Base-by-base conservation (phyloP, 2,329 filamentous ascomycete species). In the Penicillium sp. region DNA sequence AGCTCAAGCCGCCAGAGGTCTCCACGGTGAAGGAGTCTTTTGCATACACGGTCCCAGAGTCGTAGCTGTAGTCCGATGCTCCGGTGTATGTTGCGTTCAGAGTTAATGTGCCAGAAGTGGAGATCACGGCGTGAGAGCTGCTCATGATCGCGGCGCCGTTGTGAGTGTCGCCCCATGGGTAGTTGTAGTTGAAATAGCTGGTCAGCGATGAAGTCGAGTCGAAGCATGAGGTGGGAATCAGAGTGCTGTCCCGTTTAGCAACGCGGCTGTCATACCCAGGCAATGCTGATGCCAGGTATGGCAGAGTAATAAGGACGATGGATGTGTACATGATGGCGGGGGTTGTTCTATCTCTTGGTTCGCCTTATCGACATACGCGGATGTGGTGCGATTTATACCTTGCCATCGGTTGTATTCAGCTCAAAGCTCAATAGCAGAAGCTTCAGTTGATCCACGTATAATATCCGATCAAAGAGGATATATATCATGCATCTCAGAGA, bases 141-240 rank as follows among this genome's bases (percentile, higher is more conserved):
- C 45, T 50, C 77, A 80, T 80, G 23, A 75, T 74, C 0, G 77
- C 76, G 0, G 68, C 73, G 27, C 77, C 77, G 52, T 80, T 80
- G 62, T 80, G 77, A 50, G 76, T 72, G 13, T 68, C 73, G 15
- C 77, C 77, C 77, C 77, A 78, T 2, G 75, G 76, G 52, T 80
- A 80, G 48, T 75, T 70, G 59, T 76, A 75, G 37, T 57, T 59
- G 64, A 75, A 80, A 58, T 74, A 65, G 30, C 62, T 33, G 26
- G 64, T 59, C 13, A 67, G 51, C 7, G 45, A 56, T 2, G 56
- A 33, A 30, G 58, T 60, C 29, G 46, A 59, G 43, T 61, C 55
- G 43, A 68, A 66, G 25, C 50, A 55, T 18, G 51, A 44, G 3
- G 43, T 47, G n/a, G 49, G 51, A 21, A 57, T 53, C 11, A 57